Base-by-base conservation (phyloP, 1,284 basidiomycete species). In the Ustilago esculenta region DNA sequence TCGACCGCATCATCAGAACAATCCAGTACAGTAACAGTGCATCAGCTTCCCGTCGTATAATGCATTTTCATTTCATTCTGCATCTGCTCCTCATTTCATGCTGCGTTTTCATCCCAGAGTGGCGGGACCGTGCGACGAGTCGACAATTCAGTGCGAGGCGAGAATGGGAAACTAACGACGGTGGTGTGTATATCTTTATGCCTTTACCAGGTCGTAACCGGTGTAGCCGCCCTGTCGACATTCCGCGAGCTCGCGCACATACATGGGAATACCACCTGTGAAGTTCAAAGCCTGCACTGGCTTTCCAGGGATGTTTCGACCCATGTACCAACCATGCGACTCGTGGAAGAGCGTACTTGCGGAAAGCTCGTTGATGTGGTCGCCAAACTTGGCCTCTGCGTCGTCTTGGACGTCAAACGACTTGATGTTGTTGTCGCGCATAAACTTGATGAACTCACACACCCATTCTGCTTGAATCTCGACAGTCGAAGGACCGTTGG, bases 241-340 rank as follows among this genome's bases (percentile, higher is more conserved):
- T 21, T 68, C 70, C 7, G 41, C 59, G 8, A 73, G 59, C 58
- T 73, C 70, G n/a, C 36, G 36, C 11, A 70, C 63, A 29, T 73
- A 73, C 40, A 65, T 12, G 11, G 70, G 70, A 34, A 73, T 65
- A 3, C 71, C 71, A 17, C 71, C 70, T 43, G 71, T 70, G 24
- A 63, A 73, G 42, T 73, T 73, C 24, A 73, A 37, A 4, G 71
- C 67, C 49, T 73, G 71, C 3, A 60, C 66, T 1, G 53, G 52
- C 48, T 73, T 73, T 10, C 71, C 71, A 1, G 56, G 53, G 34
- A 73, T 61, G 41, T 73, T 73, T 6, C 71, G 32, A 5, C 67
- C 67, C 71, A 70, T 70, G 41, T 73, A 70, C 71, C 71, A 73
- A n/a, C 71, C 67, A 21, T 73, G 71, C 9, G 50, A 55, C 36